Percentiles rank a stretch among this genome's conserved stretches.
phyloP scores from a whole-genome alignment of 2,329 filamentous ascomycete species.

The Diplodia corticola region DNA sequence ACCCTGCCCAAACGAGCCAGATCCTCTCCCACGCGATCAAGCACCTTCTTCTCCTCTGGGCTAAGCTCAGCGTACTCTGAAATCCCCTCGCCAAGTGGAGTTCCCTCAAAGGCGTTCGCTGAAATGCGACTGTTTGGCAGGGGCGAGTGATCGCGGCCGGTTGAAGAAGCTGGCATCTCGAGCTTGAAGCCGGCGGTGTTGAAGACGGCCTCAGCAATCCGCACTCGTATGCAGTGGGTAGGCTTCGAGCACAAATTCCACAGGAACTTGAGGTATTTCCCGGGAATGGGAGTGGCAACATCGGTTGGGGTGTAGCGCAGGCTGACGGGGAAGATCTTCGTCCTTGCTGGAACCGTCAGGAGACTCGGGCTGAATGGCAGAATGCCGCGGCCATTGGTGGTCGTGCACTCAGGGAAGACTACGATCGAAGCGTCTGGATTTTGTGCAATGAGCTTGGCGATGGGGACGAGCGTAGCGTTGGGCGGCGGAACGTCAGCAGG shows the following conservation, averaged over 20 bases:
- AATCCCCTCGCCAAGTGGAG: constrained; percentile 1
- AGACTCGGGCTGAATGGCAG: constrained; percentile 79
- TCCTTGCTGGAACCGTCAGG: constrained; percentile 63
- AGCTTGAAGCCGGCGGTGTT: constrained; percentile 29
- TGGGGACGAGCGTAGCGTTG: constrained; percentile 36
- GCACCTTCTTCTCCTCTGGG: constrained; percentile 64
- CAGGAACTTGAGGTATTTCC: constrained; percentile 69
- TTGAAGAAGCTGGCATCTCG: not conserved
- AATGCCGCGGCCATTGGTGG: constrained; percentile 89
- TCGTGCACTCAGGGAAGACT: constrained; percentile 91
- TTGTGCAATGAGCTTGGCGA: constrained; percentile 57
- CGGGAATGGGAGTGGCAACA: constrained; percentile 85
- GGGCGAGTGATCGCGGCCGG: constrained; percentile 2
- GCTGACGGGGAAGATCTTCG: constrained; percentile 86
- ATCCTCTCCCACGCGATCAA: constrained; percentile 81
- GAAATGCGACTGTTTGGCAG: not conserved
- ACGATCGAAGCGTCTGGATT: constrained; percentile 77
- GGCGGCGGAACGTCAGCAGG: constrained; percentile 46
- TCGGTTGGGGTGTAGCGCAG: constrained; percentile 86
- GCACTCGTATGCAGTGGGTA: constrained; percentile 85
- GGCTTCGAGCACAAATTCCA: constrained; percentile 84
- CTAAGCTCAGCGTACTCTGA: constrained; percentile 38
- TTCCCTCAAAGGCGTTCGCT: constrained; percentile 1
- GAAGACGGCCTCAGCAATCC: constrained; percentile 75
- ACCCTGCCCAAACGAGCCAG: constrained; percentile 84